A percentile compares a stretch with the other conserved stretches of the same genome.
These are phyloP conservation scores for Yamadazyma nakazawae DNA, from an alignment of 805 yeast genomes.

Conservation along the genomic window DNA sequence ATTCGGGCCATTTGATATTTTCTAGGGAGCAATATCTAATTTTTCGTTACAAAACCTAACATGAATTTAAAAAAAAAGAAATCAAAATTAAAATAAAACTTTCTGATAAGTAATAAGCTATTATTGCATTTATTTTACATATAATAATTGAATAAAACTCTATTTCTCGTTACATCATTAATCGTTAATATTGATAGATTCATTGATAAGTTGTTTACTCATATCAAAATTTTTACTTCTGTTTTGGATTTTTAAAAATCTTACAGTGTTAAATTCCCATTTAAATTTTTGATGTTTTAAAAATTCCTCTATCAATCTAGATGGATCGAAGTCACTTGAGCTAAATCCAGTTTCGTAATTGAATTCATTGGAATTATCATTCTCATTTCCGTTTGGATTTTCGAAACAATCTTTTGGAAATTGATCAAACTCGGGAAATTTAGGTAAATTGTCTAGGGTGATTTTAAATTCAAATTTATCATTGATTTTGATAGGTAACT, in stretches of 20 bases:
- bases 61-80: too few species aligned
- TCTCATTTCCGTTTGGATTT: neutral
- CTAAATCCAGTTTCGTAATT: slow-evolving; percentile 12
- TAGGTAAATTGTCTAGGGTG: slow-evolving; percentile 17
- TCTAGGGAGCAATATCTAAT: too few species aligned
- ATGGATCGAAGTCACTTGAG: slow-evolving; percentile 10
- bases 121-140: neutral
- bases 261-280: slow-evolving; percentile 13
- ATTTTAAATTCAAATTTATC: slow-evolving; percentile 11
- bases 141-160: neutral
- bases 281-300: slow-evolving; percentile 12
- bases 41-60: too few species aligned
- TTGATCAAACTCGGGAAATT: slow-evolving; percentile 15
- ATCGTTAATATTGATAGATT: slow-evolving; percentile 4
- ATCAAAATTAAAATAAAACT: too few species aligned
- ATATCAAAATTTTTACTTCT: slow-evolving; percentile 10
- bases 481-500: slow-evolving; percentile 8
- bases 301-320: slow-evolving; percentile 10
- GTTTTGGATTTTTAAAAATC: slow-evolving; percentile 7
- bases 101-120: neutral
- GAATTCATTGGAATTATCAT: slow-evolving; percentile 3
- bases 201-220: slow-evolving; percentile 8
- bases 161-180: slow-evolving; percentile 3
- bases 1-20: too few species aligned
- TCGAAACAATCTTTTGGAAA: slow-evolving; percentile 11